Conservation (phyloP, 805 yeast genomes). For the Spathaspora sp. region DNA sequence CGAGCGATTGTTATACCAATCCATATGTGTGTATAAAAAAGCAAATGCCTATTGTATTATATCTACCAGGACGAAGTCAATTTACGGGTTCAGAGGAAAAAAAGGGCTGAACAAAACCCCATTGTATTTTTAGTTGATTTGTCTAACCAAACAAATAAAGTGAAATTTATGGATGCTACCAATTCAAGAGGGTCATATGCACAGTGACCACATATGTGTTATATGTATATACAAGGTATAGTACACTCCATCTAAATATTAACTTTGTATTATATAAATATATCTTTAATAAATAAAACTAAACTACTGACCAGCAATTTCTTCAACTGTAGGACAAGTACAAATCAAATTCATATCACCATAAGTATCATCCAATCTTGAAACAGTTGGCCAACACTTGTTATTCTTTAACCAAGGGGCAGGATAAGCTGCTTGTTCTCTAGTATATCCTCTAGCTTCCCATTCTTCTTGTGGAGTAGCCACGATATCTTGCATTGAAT, state of each 20-base stretch:
- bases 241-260: neutral
- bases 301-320: constrained; percentile 43
- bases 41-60: neutral
- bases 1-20: constrained; percentile 9
- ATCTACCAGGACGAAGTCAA: too few relatives aligned
- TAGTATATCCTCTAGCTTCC: constrained; percentile 81
- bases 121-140: too few relatives aligned
- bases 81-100: neutral
- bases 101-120: neutral
- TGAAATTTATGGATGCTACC: too few relatives aligned
- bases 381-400: constrained; percentile 94
- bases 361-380: constrained; percentile 89
- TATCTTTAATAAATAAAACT: neutral
- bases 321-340: constrained; percentile 87
- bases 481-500: constrained; percentile 76
- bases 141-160: neutral
- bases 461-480: constrained; percentile 56
- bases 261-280: neutral
- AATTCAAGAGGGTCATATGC: too few relatives aligned
- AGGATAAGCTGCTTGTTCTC: constrained; percentile 94
- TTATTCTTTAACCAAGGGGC: constrained; percentile 63
- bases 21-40: constrained; percentile 5
- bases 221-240: too few relatives aligned
- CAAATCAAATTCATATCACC: constrained; percentile 93
- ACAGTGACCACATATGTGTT: too few relatives aligned